Percentiles rank a stretch among this genome's conserved stretches.
Evolutionary conservation across 177 flowering plant species (phyloP).

Genomic region (Tripterygium wilfordii): DNA sequence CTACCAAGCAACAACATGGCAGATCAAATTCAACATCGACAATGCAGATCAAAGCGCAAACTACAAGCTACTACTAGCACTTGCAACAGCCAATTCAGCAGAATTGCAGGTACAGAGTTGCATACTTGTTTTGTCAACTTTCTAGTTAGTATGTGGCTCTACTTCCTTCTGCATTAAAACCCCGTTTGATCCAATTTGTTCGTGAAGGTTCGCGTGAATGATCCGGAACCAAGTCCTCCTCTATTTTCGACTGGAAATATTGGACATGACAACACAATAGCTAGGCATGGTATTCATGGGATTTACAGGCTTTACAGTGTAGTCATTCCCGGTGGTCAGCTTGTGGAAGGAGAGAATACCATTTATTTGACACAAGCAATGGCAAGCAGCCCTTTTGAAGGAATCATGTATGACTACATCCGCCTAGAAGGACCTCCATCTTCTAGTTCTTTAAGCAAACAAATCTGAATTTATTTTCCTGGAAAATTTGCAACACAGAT

Average conservation of each 20-base stretch:
- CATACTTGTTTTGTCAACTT: too few species aligned
- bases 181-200: too few species aligned
- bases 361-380: slow-evolving; percentile 27
- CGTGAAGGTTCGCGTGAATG: slow-evolving; percentile 25
- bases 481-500: too few species aligned
- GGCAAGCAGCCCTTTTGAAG: slow-evolving; percentile 18
- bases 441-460: too few species aligned
- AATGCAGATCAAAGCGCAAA: slow-evolving; percentile 19
- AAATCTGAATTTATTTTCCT: too few species aligned
- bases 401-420: slow-evolving; percentile 39
- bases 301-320: slow-evolving; percentile 26
- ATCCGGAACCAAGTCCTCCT: slow-evolving; percentile 15
- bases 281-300: slow-evolving; percentile 43
- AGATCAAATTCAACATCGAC: slow-evolving; percentile 56
- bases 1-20: slow-evolving; percentile 72
- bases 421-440: slow-evolving; percentile 30
- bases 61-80: slow-evolving; percentile 44
- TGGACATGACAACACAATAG: slow-evolving; percentile 37
- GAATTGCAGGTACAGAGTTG: slow-evolving; percentile 46
- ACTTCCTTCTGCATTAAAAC: neutral
- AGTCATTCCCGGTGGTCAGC: slow-evolving; percentile 14
- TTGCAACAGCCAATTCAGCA: slow-evolving; percentile 44
- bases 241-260: slow-evolving; percentile 33
- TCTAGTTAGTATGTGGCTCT: neutral
- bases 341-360: slow-evolving; percentile 25